These are phyloP conservation scores for Phycomyces blakesleeanus DNA, from an alignment of 192 early-diverging fungal species.

Conservation along the genomic window DNA sequence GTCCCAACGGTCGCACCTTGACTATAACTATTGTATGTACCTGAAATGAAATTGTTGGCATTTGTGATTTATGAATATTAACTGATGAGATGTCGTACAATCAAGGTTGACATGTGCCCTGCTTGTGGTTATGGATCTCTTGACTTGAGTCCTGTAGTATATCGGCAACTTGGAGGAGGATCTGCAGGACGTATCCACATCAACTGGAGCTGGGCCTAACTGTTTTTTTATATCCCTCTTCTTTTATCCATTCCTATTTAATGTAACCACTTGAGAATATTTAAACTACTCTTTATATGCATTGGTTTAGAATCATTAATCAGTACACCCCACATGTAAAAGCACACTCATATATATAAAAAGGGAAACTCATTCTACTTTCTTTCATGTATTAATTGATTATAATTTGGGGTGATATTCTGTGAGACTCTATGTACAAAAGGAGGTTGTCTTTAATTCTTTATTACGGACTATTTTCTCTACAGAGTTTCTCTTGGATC, in stretches of 20 bases:
- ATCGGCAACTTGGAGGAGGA: background rate
- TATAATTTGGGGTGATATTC: too few relatives aligned
- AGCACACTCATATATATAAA: too few relatives aligned
- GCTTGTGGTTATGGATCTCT: conserved; percentile 35
- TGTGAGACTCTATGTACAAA: background rate
- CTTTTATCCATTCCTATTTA: background rate
- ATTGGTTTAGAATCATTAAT: too few relatives aligned
- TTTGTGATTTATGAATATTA: background rate
- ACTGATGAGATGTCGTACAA: background rate
- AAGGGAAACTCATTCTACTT: too few relatives aligned
- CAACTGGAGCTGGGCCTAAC: background rate
- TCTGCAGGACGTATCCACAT: background rate
- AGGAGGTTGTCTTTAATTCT: background rate
- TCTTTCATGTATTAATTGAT: too few relatives aligned
- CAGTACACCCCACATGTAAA: too few relatives aligned
- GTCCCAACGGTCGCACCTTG: too few relatives aligned
- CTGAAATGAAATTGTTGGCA: background rate
- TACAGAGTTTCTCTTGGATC: conserved; percentile 19
- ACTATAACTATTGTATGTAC: background rate
- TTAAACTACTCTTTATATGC: too few relatives aligned
- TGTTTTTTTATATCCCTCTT: background rate
- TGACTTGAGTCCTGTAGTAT: conserved; percentile 37
- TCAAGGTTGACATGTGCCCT: conserved; percentile 38
- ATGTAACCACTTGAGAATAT: background rate
- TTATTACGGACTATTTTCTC: background rate